Evolutionary conservation across 768 basidiomycete species (phyloP).

Genomic region (Mycena leptocephala): DNA sequence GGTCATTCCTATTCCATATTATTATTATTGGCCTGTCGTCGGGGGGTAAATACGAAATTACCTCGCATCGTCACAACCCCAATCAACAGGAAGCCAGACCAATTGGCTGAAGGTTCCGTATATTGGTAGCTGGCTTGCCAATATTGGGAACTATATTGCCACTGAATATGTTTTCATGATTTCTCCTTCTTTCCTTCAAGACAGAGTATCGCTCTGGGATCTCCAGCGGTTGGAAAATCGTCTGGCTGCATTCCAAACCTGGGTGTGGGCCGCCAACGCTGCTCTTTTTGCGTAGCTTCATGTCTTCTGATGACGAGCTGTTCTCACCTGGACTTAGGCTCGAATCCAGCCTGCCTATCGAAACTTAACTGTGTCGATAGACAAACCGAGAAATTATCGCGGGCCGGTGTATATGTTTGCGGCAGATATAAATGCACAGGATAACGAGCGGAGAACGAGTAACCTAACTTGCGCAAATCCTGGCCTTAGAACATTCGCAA

Average conservation of each 20-base stretch:
- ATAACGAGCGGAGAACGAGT: neutral
- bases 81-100: too few species aligned
- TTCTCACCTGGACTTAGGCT: too few species aligned
- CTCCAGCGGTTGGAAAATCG: too few species aligned
- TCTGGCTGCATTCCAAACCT: neutral
- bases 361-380: too few species aligned
- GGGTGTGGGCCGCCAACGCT: neutral
- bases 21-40: neutral
- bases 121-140: too few species aligned
- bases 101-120: too few species aligned
- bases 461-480: neutral
- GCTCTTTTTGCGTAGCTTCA: too few species aligned
- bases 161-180: neutral
- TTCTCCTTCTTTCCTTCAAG: neutral
- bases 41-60: slow-evolving; percentile 35
- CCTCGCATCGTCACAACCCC: slow-evolving; percentile 56
- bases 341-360: too few species aligned
- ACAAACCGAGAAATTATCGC: too few species aligned
- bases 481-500: neutral
- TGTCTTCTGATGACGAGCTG: too few species aligned
- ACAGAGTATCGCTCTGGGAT: too few species aligned
- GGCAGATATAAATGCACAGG: neutral
- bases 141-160: neutral
- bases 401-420: too few species aligned
- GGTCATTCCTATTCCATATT: slow-evolving; percentile 80